phyloP scores from a whole-genome alignment of 2,329 filamentous ascomycete genomes.

The Chaetomiaceae sp. region DNA sequence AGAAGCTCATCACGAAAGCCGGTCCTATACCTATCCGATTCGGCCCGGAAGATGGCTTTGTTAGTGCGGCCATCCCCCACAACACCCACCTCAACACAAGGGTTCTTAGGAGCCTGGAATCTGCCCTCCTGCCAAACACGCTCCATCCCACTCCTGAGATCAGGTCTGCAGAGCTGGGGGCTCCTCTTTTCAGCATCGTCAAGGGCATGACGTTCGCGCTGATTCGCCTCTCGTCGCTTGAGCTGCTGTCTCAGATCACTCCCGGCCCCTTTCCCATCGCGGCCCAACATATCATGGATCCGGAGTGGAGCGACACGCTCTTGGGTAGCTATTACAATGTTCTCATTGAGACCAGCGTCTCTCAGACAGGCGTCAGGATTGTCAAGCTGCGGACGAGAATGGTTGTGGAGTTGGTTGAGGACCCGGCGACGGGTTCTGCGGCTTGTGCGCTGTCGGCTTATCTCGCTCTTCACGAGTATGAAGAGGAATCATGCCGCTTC shows the following conservation, averaged over 20 bases:
- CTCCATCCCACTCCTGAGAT: conserved; percentile 31
- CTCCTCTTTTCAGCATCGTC: conserved; percentile 59
- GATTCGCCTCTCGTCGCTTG: conserved; percentile 55
- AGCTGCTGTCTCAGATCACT: too few species aligned
- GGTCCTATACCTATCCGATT: conserved; percentile 50
- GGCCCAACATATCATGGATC: conserved; percentile 30
- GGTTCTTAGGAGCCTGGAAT: conserved; percentile 34
- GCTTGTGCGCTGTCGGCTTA: conserved; percentile 53
- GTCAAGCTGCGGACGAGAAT: conserved; percentile 52
- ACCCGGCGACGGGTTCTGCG: conserved; percentile 60
- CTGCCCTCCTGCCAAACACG: conserved; percentile 26
- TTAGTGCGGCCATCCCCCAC: conserved; percentile 62
- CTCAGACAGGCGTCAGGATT: conserved; percentile 21
- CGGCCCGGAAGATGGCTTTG: conserved; percentile 37
- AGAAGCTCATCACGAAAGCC: conserved; percentile 49
- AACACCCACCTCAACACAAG: conserved; percentile 56
- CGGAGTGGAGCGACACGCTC: conserved; percentile 50
- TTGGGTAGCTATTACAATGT: conserved; percentile 58
- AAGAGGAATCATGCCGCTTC: conserved; percentile 38
- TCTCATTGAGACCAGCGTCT: conserved; percentile 30
- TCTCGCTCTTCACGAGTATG: conserved; percentile 42
- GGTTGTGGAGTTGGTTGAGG: conserved; percentile 49
- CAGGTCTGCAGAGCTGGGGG: conserved; percentile 35
- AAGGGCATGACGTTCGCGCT: conserved; percentile 71
- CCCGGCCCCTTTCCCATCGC: conserved; percentile 38